phyloP scores from a whole-genome alignment of 352 stramenopile species.

The Phytophthora foliorum region DNA sequence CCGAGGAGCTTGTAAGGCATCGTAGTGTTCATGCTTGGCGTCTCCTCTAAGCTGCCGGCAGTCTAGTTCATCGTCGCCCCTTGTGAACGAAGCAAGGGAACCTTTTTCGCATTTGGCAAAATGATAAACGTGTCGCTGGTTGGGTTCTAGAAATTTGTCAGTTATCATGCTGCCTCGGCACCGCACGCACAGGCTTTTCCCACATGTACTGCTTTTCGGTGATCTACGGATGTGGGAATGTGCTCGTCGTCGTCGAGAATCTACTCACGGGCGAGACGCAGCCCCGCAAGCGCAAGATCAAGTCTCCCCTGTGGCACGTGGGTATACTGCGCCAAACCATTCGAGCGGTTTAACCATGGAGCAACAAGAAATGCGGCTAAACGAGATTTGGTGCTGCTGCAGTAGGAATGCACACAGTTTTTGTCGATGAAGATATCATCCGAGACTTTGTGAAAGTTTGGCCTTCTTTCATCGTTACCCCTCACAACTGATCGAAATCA shows the following conservation, averaged over 20 bases:
- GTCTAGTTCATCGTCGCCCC: constrained; percentile 14
- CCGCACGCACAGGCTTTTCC: constrained; percentile 2
- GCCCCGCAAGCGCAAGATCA: not conserved
- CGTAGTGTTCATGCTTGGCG: not conserved
- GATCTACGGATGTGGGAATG: constrained; percentile 13
- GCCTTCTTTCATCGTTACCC: not conserved
- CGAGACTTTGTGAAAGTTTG: not conserved
- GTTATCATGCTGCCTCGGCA: constrained; percentile 20
- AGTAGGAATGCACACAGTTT: not conserved
- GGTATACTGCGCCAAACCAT: too few relatives aligned
- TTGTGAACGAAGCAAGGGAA: not conserved
- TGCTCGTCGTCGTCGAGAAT: not conserved
- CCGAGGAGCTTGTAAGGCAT: not conserved
- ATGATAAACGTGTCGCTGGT: constrained; percentile 26
- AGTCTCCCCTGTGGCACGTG: too few relatives aligned
- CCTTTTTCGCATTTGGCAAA: constrained; percentile 24
- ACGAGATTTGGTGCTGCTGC: too few relatives aligned
- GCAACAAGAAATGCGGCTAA: too few relatives aligned
- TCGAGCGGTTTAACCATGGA: too few relatives aligned
- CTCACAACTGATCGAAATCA: constrained; percentile 13
- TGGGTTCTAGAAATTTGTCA: constrained; percentile 30
- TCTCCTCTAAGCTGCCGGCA: not conserved
- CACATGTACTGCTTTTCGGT: not conserved
- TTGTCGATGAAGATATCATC: constrained; percentile 3
- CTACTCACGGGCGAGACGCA: constrained; percentile 6